Conservation (phyloP, 2,329 filamentous ascomycete species). For the Epicoccum sorghinum region DNA sequence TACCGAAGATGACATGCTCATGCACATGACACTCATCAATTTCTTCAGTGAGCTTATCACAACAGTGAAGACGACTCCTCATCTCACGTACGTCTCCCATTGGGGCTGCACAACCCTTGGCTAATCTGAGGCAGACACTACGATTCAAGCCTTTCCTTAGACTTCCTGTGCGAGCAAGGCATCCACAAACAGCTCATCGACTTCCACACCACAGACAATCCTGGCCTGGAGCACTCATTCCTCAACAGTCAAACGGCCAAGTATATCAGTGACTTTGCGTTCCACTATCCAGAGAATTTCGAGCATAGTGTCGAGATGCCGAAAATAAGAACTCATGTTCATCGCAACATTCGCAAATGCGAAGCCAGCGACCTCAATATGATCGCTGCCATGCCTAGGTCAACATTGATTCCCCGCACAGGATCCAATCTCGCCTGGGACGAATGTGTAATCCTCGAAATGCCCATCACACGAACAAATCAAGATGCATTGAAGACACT, state of each 20-base stretch:
- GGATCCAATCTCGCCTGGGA: slow-evolving; percentile 45
- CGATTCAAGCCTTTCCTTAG: slow-evolving; percentile 52
- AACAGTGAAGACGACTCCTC: slow-evolving; percentile 43
- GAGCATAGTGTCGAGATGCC: slow-evolving; percentile 54
- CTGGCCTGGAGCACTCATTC: slow-evolving; percentile 60
- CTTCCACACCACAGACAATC: slow-evolving; percentile 57
- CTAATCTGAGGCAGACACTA: slow-evolving; percentile 37
- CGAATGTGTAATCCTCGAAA: slow-evolving; percentile 51
- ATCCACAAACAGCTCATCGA: slow-evolving; percentile 58
- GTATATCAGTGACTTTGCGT: slow-evolving; percentile 64
- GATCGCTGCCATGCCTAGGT: slow-evolving; percentile 63
- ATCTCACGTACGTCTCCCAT: slow-evolving; percentile 35
- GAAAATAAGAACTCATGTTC: slow-evolving; percentile 56
- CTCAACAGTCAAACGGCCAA: slow-evolving; percentile 61
- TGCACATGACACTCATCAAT: slow-evolving; percentile 65
- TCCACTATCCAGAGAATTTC: slow-evolving; percentile 61
- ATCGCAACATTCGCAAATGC: slow-evolving; percentile 58
- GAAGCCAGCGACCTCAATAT: slow-evolving; percentile 63
- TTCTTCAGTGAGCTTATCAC: slow-evolving; percentile 63
- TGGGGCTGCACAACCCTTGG: neutral
- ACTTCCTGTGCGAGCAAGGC: slow-evolving; percentile 59
- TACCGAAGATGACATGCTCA: slow-evolving; percentile 60
- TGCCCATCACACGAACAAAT: slow-evolving; percentile 60
- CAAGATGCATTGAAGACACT: slow-evolving; percentile 61
- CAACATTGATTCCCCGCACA: slow-evolving; percentile 56